phyloP scores from a whole-genome alignment of 306 rosid species.

The Arachis hypogaea region DNA sequence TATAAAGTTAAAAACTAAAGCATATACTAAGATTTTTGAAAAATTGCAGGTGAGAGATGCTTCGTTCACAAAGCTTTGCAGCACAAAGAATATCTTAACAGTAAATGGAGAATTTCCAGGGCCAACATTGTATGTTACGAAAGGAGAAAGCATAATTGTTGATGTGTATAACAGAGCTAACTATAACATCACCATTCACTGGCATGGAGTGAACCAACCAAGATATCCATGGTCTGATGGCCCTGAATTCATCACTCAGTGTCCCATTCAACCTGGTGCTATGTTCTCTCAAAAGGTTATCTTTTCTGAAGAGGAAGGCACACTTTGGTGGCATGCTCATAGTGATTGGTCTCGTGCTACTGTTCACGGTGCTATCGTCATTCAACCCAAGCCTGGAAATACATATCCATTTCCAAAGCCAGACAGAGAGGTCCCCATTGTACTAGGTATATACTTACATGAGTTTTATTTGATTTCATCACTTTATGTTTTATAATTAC shows the following conservation, averaged over 20 bases:
- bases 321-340: constrained; percentile 74
- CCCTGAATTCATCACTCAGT: constrained; percentile 59
- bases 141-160: constrained; percentile 60
- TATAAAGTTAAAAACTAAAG: no score
- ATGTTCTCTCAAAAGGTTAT: constrained; percentile 49
- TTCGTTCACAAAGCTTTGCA: constrained; percentile 56
- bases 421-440: constrained; percentile 49
- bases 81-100: constrained; percentile 59
- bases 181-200: constrained; percentile 62
- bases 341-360: constrained; percentile 63
- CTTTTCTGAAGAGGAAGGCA: constrained; percentile 58
- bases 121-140: constrained; percentile 48
- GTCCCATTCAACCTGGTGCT: constrained; percentile 53
- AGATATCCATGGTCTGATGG: constrained; percentile 75
- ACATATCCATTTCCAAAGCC: constrained; percentile 64
- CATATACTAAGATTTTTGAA: not conserved
- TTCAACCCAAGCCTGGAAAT: constrained; percentile 50
- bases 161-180: constrained; percentile 56
- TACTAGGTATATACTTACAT: constrained; percentile 44
- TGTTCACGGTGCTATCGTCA: constrained; percentile 59
- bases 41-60: constrained; percentile 52
- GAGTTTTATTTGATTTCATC: no score
- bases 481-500: no score
- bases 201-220: constrained; percentile 66
- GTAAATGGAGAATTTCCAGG: constrained; percentile 72